Evolutionary conservation across 306 rosid genomes (phyloP).

Genomic region (Amphicarpaea edgeworthii): DNA sequence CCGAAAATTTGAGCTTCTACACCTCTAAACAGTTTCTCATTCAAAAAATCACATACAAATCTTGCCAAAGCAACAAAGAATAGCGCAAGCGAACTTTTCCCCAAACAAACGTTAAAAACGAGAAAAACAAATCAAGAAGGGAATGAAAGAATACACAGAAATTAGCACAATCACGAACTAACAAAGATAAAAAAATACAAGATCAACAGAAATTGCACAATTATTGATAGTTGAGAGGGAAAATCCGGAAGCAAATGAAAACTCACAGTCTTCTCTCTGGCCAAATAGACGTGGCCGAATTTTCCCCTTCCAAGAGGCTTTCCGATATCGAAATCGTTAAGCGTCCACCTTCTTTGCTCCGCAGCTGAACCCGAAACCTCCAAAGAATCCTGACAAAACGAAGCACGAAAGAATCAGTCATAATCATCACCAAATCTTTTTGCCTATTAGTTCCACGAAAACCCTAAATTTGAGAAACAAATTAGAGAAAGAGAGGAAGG

Average conservation of each 20-base stretch:
- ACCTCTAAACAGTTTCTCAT: slow-evolving; percentile 5
- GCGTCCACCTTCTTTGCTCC: slow-evolving; percentile 89
- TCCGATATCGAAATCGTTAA: slow-evolving; percentile 91
- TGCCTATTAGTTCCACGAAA: slow-evolving; percentile 7
- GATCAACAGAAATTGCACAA: not conserved
- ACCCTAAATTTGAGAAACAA: slow-evolving; percentile 46
- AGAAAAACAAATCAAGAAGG: not conserved
- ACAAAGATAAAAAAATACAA: not conserved
- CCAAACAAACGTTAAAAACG: not conserved
- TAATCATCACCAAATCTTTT: not conserved
- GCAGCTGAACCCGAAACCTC: slow-evolving; percentile 72
- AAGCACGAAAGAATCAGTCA: slow-evolving; percentile 35
- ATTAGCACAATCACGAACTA: slow-evolving; percentile 4
- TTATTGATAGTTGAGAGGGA: not conserved
- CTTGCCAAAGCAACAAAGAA: not conserved
- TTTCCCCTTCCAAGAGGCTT: slow-evolving; percentile 98
- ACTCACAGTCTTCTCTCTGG: slow-evolving; percentile 92
- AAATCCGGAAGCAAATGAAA: not conserved
- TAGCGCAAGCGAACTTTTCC: not conserved
- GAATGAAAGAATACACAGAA: not conserved
- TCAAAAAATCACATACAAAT: not conserved
- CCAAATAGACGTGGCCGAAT: slow-evolving; percentile 99
- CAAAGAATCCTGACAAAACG: slow-evolving; percentile 56
- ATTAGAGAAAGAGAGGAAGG: not conserved
- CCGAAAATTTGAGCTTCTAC: not conserved